Base-by-base conservation (phyloP, 305 asterid species). In the Petunia hybrid region DNA sequence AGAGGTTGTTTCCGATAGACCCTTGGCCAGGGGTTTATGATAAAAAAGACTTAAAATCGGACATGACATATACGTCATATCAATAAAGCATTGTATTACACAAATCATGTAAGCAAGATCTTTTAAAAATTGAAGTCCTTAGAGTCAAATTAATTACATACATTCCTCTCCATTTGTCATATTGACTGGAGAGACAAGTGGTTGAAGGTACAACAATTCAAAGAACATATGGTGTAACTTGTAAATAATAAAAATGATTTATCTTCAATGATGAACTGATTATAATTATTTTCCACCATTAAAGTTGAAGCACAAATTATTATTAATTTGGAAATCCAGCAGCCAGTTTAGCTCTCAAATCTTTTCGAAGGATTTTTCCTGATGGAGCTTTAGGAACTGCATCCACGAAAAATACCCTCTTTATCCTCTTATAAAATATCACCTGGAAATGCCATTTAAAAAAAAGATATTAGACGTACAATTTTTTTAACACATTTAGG, bases 321-420 rank as follows among this genome's bases (percentile, higher is more conserved):
- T 41, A 35, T 61, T 76, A 81, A 53, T 83, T 81, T 45, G 88
- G 83, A 12, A 56, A 39, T 6, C 83, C 88, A 64, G 89, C 87
- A 1, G 91, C 93, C 46, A 94, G 84, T 85, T 85, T 92, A 74
- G 95, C 93, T 89, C 96, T 89, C 88, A 95, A 86, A 57, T 95
- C 98, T 86, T 95, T 95, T 51, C 99, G 88, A 91, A 95, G 86
- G 82, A 95, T 95, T 69, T 95, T 95, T 4, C 99, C 99, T 0
- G 98, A 87, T 39, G 99, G 98, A 83, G 92, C 88, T 85, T 93
- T 92, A 1, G 99, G 99, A 69, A 95, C 81, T 3, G 85, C 87
- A 45, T 95, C 98, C 12, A 88, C 82, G 82, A 95, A 95, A 83
- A 91, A 92, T 63, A 91, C 99, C 12, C 89, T 85, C 12, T 84